Conservation (phyloP, 805 yeast genomes). For the Yarrowia porcina region DNA sequence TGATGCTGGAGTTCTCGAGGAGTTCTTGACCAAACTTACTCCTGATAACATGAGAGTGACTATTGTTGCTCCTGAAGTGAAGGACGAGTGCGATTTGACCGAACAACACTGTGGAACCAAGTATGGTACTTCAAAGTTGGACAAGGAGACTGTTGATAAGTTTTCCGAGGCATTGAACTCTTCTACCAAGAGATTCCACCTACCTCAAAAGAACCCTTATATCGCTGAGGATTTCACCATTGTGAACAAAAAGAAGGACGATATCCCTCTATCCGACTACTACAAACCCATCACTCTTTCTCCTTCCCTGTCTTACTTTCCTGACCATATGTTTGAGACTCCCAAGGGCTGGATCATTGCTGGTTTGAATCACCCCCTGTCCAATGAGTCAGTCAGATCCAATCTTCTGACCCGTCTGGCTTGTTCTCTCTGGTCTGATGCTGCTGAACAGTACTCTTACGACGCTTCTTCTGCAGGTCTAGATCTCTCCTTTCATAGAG, state of each 20-base stretch:
- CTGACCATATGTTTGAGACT: conserved; percentile 2
- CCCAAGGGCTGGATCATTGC: background rate
- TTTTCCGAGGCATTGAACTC: background rate
- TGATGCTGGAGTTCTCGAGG: conserved; percentile 51
- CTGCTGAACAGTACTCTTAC: conserved; percentile 6
- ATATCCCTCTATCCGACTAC: background rate
- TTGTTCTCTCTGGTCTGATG: background rate
- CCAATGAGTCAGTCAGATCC: background rate
- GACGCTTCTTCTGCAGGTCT: background rate
- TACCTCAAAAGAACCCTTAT: background rate
- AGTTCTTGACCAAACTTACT: conserved; percentile 50
- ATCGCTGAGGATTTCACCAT: background rate
- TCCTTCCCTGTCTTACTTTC: background rate
- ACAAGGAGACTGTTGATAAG: background rate
- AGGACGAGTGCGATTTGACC: conserved; percentile 38
- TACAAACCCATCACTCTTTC: background rate
- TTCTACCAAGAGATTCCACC: background rate
- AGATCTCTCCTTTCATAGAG: background rate
- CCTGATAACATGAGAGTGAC: conserved; percentile 60
- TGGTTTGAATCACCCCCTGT: background rate
- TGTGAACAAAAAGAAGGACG: background rate
- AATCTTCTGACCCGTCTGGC: background rate
- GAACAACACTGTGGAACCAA: conserved; percentile 9
- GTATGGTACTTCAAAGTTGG: background rate
- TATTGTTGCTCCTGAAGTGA: conserved; percentile 52